A percentile compares a stretch with the other conserved stretches of the same genome.
Conservation (phyloP, 306 rosid species). For the Ochetophila trinervis region DNA sequence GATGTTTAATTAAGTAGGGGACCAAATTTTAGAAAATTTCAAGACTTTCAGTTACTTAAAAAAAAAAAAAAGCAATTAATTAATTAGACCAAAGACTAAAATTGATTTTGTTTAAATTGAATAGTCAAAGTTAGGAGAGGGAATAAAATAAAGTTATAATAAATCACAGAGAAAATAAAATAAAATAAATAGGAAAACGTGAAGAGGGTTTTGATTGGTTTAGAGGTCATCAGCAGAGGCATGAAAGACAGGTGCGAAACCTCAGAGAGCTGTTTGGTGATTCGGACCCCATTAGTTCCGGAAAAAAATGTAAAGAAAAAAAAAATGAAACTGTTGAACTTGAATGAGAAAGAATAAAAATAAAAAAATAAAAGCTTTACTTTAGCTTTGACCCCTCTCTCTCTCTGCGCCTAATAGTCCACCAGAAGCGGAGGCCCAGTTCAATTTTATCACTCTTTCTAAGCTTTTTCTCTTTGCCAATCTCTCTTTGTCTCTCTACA, state of each 20-base stretch:
- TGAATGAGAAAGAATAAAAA: neutral
- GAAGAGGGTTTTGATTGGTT: constrained; percentile 10
- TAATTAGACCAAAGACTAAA: no score
- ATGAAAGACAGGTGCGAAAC: constrained; percentile 47
- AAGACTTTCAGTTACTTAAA: no score
- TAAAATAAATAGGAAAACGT: neutral
- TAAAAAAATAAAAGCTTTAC: constrained; percentile 26
- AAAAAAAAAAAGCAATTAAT: no score
- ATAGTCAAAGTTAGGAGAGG: no score
- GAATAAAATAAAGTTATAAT: neutral
- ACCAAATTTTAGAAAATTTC: no score
- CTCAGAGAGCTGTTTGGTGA: constrained; percentile 45
- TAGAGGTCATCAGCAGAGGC: constrained; percentile 26
- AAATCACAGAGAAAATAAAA: neutral
- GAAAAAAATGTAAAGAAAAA: constrained; percentile 35
- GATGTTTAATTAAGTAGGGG: no score
- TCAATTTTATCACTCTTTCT: constrained; percentile 22
- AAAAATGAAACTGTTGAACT: neutral
- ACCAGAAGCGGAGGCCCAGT: constrained; percentile 36
- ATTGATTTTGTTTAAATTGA: no score
- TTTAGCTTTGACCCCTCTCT: constrained; percentile 59
- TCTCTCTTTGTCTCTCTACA: constrained; percentile 25
- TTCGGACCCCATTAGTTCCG: constrained; percentile 51
- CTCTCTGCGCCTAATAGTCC: constrained; percentile 41
- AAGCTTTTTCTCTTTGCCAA: constrained; percentile 4